Base-by-base conservation (phyloP, 2,329 filamentous ascomycete species). In the Epichloe baconii region DNA sequence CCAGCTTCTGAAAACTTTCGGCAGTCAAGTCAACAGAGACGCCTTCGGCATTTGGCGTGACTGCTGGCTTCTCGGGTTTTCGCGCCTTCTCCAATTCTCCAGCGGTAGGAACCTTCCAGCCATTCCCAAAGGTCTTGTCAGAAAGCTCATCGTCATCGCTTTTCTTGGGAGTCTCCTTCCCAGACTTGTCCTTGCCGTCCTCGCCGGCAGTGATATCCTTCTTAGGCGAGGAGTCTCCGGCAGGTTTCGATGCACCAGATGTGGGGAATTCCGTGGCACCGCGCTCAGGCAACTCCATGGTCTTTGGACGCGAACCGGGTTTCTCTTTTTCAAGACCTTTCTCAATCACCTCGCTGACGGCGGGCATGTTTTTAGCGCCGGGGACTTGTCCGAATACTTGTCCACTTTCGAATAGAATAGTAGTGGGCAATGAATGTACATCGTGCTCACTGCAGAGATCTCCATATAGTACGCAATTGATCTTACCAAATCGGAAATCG, bases 391-490 rank as follows among this genome's bases (percentile, higher is more conserved):
- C 80, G 5, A 82, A 66, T 45, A 79, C 68, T 59, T 85, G 75
- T 51, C 89, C 89, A 65, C 95, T 77, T 64, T 93, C 84, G 71
- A 83, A 96, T 11, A 97, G 72, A 21, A 81, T 71, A 44, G 94
- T 86, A 1, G 82, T 85, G 0, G 93, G 93, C 62, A 80, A 97
- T 17, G 78, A 80, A 47, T 66, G 62, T 50, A 97, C 77, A 2
- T 79, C 72, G 55, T 89, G 75, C 31, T 80, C 75, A 47, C 68
- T 66, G 69, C 93, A 98, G 14, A 88, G 73, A 63, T 95, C 88
- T 53, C 80, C 85, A 64, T 83, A 87, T 34, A 87, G 87, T 49
- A 89, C 71, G 67, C 93, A 98, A 69, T 98, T 88, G 56, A 98
- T 70, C 52, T 78, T 80, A 34, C 78, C 91, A 63, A 98, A 96